Base-by-base conservation (phyloP, 768 basidiomycete species). In the Tremella mesenterica region DNA sequence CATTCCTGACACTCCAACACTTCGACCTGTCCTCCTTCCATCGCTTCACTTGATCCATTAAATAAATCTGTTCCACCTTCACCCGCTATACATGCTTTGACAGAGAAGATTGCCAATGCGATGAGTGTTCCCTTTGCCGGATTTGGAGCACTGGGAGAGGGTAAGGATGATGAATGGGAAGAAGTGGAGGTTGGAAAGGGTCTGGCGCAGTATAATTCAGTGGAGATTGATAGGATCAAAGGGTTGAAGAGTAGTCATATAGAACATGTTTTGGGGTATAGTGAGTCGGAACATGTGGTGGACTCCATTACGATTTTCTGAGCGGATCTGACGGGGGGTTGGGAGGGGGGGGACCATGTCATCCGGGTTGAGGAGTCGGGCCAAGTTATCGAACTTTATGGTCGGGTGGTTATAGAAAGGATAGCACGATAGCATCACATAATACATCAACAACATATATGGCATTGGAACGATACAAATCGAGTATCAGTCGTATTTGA, bases 271-370 rank as follows among this genome's bases (percentile, higher is more conserved):
- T 73, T 99, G 44, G 93, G 91, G 2, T 97, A 99, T 72, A 87
- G 86, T 13, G 95, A 99, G 69, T 86, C 88, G 25, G 95, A 97
- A 71, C 87, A 97, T 75, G 91, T 97, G 44, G 92, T 93, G 5
- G 95, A 97, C 68, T 88, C 91, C 65, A 84, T 95, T 64, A 89
- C 87, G 2, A 85, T 93, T 38, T 54, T 58, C 30, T 60, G 43
- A 54, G 45, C 10, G 20, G n/a, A n/a, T n/a, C n/a, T n/a, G n/a
- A n/a, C n/a, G n/a, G n/a, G n/a, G n/a, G n/a, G n/a, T n/a, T n/a
- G n/a, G n/a, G n/a, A n/a, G n/a, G n/a, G n/a, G n/a, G n/a, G n/a
- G n/a, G n/a, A n/a, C n/a, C n/a, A n/a, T n/a, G n/a, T n/a, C n/a
- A n/a, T n/a, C n/a, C n/a, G n/a, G n/a, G n/a, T n/a, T n/a, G n/a